Base-by-base conservation (phyloP, 163 green algal genomes). In the Coccomyxa subellipsoidea region DNA sequence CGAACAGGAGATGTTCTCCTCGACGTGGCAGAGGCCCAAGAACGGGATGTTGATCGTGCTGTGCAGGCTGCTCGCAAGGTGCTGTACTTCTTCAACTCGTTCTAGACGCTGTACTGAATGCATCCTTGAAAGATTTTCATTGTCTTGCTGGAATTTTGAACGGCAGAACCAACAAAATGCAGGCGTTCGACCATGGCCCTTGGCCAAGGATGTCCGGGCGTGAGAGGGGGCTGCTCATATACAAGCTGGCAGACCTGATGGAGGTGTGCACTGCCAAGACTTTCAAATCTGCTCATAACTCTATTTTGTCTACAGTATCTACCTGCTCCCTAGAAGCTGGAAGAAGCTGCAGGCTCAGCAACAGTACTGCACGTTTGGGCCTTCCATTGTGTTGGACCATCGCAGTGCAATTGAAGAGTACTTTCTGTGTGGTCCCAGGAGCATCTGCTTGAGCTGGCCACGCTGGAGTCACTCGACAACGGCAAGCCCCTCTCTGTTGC, bases 171-270 rank as follows among this genome's bases (percentile, higher is more conserved):
- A n/a, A 31, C 21, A 32, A 53, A 4, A 3, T 47, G 59, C 81
- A 88, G 84, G 88, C 88, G 0, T 92, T 88, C 47, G 88, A 91
- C 75, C 35, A 89, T 21, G 88, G 88, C 9, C 85, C 86, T 34
- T 92, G 88, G 88, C 88, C 88, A 0, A 83, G 88, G 59, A 92
- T 90, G 84, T 83, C 59, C 0, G 88, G 77, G 3, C 78, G 78
- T 36, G 85, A 91, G 80, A 86, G 92, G 12, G 87, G 85, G 0
- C 80, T 83, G 31, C 79, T 94, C 70, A 78, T 95, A 77, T 87
- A 89, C 83, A 88, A 88, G 59, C 82, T 95, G 78, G 91, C 91
- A 3, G 88, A 93, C 69, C 83, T 93, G 12, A 89, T 95, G 78
- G 91, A 73, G 66, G 66, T 73, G 66, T 73, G 66, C 66, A 4